Percentiles rank a stretch among this genome's conserved stretches.
Evolutionary conservation across 2,329 filamentous ascomycete genomes (phyloP).

Genomic region (Exophiala sp.): DNA sequence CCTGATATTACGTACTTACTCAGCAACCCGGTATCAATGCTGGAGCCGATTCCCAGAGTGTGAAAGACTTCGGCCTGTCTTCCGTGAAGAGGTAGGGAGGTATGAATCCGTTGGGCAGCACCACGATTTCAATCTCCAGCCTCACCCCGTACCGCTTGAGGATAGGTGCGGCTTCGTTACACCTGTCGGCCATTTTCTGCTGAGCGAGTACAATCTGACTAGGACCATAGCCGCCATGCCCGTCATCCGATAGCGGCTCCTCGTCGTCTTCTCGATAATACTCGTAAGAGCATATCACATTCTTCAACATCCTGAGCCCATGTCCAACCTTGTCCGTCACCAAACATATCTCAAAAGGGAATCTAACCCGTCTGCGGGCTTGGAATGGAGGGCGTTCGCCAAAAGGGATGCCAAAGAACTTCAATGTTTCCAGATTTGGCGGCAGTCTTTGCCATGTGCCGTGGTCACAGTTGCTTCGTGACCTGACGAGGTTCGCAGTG

Average conservation of each 20-base stretch:
- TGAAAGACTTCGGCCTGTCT: conserved; percentile 21
- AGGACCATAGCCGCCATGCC: conserved; percentile 14
- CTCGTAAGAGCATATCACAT: conserved; percentile 26
- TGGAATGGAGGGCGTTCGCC: conserved; percentile 23
- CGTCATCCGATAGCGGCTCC: conserved; percentile 15
- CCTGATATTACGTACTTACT: no score
- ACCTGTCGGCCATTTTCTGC: conserved; percentile 18
- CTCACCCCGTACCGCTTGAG: conserved; percentile 19
- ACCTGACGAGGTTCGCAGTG: conserved; percentile 23
- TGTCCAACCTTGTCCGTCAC: conserved; percentile 24
- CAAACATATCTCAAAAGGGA: conserved; percentile 25
- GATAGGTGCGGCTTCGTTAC: conserved; percentile 20
- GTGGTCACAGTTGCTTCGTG: conserved; percentile 24
- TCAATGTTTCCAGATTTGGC: conserved; percentile 25
- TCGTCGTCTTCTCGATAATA: conserved; percentile 26
- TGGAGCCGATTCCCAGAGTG: conserved; percentile 24
- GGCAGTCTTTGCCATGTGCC: conserved; percentile 25
- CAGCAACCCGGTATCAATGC: not conserved
- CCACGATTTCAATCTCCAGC: conserved; percentile 23
- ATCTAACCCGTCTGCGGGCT: conserved; percentile 17
- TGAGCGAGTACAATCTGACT: conserved; percentile 20
- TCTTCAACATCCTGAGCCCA: conserved; percentile 23
- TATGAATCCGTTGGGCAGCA: conserved; percentile 27
- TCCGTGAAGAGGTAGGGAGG: conserved; percentile 29
- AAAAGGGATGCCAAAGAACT: conserved; percentile 26